These are phyloP conservation scores for Parachaetomium inaequale DNA, from an alignment of 495 filamentous ascomycete genomes.

Conservation along the genomic window DNA sequence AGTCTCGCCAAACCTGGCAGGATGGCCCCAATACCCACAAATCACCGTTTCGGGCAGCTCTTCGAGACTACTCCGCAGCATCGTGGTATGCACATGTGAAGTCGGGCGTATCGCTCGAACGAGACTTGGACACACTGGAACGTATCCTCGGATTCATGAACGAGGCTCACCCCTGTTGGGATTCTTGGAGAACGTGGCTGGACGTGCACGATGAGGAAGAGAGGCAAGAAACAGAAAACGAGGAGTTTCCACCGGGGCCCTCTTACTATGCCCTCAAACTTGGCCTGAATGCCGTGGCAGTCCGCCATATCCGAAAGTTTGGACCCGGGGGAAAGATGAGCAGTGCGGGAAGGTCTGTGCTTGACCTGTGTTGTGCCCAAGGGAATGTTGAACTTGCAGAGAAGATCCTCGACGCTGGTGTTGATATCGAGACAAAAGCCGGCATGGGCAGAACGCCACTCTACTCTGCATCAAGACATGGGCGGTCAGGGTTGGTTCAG, in stretches of 20 bases:
- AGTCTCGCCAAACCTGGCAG: neutral
- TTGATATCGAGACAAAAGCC: slow-evolving; percentile 4
- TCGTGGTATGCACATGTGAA: neutral
- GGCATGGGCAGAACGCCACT: slow-evolving; percentile 4
- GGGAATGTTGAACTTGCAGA: neutral
- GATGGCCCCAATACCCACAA: neutral
- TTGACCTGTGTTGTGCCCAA: neutral
- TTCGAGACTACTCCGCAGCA: neutral
- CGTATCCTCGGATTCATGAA: neutral
- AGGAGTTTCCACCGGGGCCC: neutral
- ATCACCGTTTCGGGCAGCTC: neutral
- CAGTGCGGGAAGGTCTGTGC: neutral
- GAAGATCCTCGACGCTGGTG: neutral
- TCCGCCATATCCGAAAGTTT: neutral
- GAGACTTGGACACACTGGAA: neutral
- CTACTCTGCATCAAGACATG: neutral
- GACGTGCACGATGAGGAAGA: neutral
- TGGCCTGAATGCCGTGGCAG: neutral
- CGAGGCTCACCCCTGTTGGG: neutral
- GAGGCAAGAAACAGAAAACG: neutral
- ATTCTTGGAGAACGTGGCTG: neutral
- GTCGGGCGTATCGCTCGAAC: neutral
- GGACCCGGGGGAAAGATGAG: neutral
- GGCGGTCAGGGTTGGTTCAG: neutral
- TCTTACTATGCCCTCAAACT: slow-evolving; percentile 3